Conservation (phyloP, 306 rosid species). For the Cucurbita ficifolia region DNA sequence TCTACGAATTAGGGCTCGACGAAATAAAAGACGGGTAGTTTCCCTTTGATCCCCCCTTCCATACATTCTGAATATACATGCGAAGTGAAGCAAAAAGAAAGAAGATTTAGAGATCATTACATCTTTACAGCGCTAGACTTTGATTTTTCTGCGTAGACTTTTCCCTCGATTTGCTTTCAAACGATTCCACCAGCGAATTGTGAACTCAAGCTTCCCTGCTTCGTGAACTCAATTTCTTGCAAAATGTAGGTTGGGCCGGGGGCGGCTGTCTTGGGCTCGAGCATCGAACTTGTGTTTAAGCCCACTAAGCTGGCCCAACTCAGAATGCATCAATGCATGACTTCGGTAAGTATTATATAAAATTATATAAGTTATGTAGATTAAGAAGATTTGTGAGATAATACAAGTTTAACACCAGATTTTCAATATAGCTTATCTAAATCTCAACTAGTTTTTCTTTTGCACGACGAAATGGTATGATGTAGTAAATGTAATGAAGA, state of each 20-base stretch:
- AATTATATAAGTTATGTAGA: too few relatives aligned
- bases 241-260: background rate
- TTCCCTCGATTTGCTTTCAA: slow-evolving; percentile 34
- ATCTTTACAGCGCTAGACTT: slow-evolving; percentile 20
- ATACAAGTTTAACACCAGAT: too few relatives aligned
- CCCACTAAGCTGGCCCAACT: background rate
- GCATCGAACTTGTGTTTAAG: background rate
- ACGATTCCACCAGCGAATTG: slow-evolving; percentile 48
- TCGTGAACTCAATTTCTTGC: slow-evolving; percentile 65
- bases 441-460: too few relatives aligned
- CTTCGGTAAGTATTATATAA: background rate
- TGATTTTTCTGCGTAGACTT: slow-evolving; percentile 32
- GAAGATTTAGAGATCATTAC: background rate
- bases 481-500: too few relatives aligned
- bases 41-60: slow-evolving; percentile 99
- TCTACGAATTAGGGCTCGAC: background rate
- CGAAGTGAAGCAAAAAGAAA: background rate
- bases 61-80: slow-evolving; percentile 51
- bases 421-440: background rate
- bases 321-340: background rate
- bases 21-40: background rate
- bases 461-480: too few relatives aligned
- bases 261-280: background rate
- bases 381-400: too few relatives aligned
- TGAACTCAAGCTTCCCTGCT: slow-evolving; percentile 55